Conservation (phyloP, 2,329 filamentous ascomycete genomes). For the Pseudodiploospora longispora region DNA sequence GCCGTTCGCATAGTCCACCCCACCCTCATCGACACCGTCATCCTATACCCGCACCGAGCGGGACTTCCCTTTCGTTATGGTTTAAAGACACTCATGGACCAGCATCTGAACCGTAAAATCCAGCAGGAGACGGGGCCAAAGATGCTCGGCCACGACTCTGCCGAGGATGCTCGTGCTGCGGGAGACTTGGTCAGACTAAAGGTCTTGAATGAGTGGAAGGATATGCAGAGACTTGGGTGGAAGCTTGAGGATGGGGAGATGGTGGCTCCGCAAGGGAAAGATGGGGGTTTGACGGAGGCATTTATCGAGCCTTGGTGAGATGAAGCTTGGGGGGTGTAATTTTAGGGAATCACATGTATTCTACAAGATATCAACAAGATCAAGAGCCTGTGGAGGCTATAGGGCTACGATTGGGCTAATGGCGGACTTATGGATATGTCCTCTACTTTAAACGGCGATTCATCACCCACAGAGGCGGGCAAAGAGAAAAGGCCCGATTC, state of each 20-base stretch:
- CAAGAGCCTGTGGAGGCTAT: not conserved
- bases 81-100: slow-evolving; percentile 65
- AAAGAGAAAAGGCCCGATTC: too few relatives aligned
- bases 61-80: slow-evolving; percentile 72
- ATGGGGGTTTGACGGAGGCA: slow-evolving; percentile 26
- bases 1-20: slow-evolving; percentile 76
- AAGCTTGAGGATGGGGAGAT: slow-evolving; percentile 42
- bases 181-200: slow-evolving; percentile 75
- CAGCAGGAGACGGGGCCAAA: slow-evolving; percentile 55
- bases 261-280: slow-evolving; percentile 26
- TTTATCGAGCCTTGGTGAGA: slow-evolving; percentile 25
- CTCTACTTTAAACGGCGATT: too few relatives aligned
- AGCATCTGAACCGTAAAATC: slow-evolving; percentile 66
- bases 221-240: slow-evolving; percentile 62
- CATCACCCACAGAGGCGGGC: too few relatives aligned
- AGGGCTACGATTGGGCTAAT: too few relatives aligned
- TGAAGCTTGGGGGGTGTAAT: not conserved
- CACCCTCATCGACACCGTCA: slow-evolving; percentile 73
- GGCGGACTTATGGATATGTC: too few relatives aligned
- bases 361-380: too few relatives aligned
- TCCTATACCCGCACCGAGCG: slow-evolving; percentile 70
- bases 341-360: too few relatives aligned
- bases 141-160: slow-evolving; percentile 73
- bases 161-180: slow-evolving; percentile 82
- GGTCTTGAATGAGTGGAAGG: slow-evolving; percentile 61